Evolutionary conservation across 345 rosid genomes (phyloP), one percentile per base, ranked within the genome.

Genomic region (Eucalyptus melliodora): DNA sequence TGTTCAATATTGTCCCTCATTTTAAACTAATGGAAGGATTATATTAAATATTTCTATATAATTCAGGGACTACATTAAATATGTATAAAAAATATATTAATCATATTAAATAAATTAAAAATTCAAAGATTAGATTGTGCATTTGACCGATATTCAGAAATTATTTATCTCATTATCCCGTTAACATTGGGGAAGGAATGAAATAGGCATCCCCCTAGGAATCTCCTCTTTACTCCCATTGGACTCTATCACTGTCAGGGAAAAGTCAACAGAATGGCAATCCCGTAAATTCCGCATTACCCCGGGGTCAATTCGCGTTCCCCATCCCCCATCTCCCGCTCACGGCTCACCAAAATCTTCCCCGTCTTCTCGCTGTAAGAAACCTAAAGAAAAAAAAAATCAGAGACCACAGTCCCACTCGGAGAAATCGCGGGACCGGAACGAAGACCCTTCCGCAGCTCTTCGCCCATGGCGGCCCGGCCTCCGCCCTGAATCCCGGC

Each of bases 1-100:
- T 53, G 0, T 53, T 53, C 1, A 53, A 53, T 53, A 19, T 19
- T 19, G 0, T 19, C 2, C 0, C 0, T 53, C 0, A 19, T 19
- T 53, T 53, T 53, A 4, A 53, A 53, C 10, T 53, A 53, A 53
- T 53, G 0, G 56, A 53, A 53, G 5, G 2, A 53, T 53, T 53
- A 19, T 0, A 53, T 53, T 0, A 1, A 19, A 53, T 0, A 53
- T 53, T 53, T 53, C 5, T 53, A 53, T 53, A 53, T 53, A 53
- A 8, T 53, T 53, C 0, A 19, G 2, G 24, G 5, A 53, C 4
- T 53, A 0, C 10, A 53, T 51, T 51, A 51, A 51, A 17, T 17
- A 51, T 19, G 4, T 53, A 53, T 19, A 51, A 53, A 53, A 53
- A 7, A 1, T 53, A 0, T 53, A 53, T 8, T 53, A 0, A 19